Evolutionary conservation across 352 stramenopile genomes (phyloP), one percentile per base, ranked within the genome.

Genomic region (Aphanomyces cochlioides): DNA sequence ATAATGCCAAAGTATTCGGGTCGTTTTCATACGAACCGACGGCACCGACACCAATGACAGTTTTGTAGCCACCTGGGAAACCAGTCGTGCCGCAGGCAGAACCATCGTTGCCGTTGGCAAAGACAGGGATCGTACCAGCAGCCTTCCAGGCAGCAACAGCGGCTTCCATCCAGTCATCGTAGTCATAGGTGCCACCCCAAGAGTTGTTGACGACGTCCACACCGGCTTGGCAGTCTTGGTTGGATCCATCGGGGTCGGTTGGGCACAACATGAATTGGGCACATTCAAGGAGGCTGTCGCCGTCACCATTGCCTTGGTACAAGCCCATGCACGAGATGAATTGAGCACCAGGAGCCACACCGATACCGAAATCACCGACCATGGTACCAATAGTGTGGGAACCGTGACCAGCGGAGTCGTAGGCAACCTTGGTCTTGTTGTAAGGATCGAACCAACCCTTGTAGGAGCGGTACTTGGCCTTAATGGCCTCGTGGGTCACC

Each of bases 381-480:
- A 79, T 78, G 0, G 72, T 80, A 34, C 60, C 72, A 8, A 81
- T 69, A 19, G 76, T 81, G 65, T 79, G 73, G 12, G 73, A 80
- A 36, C 77, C 77, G 64, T 83, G 77, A 41, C 75, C 73, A 37
- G 73, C 63, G 28, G 67, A 56, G 64, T 83, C 77, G 12, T 77
- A 63, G 1, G 82, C 80, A 3, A 74, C 69, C 7, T 71, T 43
- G 3, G 74, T 73, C 15, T 68, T 74, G 41, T 75, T 76, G 41
- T 85, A 65, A 1, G 73, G 69, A 54, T 89, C 80, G 65, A 79
- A 86, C 81, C 81, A 89, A 13, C 81, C 81, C 13, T 78, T 77
- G 38, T 66, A 17, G 3, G 73, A 69, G 17, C 78, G 47, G 40
- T 66, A 87, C 54, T 79, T 82, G 7, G 48, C 65, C 13, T 53